Percentiles rank a stretch among this genome's conserved stretches.
Conservation (phyloP, 768 basidiomycete species). For the Tephrocybe sp. region DNA sequence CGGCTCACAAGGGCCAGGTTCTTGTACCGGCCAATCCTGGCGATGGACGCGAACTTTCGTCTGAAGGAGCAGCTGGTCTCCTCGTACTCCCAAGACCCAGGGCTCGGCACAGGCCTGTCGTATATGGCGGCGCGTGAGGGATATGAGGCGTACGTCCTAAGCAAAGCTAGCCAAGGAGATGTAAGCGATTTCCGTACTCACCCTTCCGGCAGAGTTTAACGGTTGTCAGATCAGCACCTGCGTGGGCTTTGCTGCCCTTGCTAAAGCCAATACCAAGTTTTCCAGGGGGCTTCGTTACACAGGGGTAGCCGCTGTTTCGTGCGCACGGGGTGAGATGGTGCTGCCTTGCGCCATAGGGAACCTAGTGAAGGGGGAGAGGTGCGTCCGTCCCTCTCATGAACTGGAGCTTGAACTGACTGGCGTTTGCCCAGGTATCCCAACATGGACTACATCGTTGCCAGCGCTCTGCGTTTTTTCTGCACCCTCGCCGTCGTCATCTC, state of each 20-base stretch:
- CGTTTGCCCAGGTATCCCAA: not conserved
- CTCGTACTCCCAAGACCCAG: constrained; percentile 3
- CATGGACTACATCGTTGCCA: not conserved
- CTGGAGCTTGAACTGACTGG: not conserved
- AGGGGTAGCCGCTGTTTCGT: constrained; percentile 21
- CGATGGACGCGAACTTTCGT: constrained; percentile 22
- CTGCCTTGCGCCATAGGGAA: not conserved
- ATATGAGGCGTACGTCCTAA: too few species aligned
- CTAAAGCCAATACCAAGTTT: too few species aligned
- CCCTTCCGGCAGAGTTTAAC: not conserved
- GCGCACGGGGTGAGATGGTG: constrained; percentile 24
- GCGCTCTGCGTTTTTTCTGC: not conserved
- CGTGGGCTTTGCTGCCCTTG: constrained; percentile 24
- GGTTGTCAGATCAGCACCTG: constrained; percentile 27
- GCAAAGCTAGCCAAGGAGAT: constrained; percentile 4
- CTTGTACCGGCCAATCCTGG: constrained; percentile 21
- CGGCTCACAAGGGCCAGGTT: too few species aligned
- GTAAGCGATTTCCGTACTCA: constrained; percentile 1
- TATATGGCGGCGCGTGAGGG: constrained; percentile 8
- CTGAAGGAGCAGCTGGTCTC: constrained; percentile 17
- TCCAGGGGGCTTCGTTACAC: constrained; percentile 21
- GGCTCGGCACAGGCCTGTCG: constrained; percentile 6
- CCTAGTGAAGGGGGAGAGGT: constrained; percentile 1
- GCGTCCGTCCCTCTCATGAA: not conserved
- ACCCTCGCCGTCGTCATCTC: too few species aligned